Conservation (phyloP, 352 stramenopile species). For the Phytophthora hibernalis region DNA sequence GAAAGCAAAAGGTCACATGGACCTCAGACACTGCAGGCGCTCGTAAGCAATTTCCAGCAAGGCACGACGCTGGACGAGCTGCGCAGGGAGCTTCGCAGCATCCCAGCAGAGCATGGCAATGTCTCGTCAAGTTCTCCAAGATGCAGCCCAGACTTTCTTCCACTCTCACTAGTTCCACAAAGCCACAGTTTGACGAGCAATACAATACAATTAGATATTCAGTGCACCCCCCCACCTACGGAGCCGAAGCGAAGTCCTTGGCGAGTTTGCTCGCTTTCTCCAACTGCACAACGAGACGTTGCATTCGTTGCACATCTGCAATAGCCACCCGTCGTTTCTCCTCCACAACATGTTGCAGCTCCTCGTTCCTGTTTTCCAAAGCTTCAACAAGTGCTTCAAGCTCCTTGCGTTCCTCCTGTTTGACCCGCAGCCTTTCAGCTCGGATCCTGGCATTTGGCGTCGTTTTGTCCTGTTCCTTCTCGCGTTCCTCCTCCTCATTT, state of each 20-base stretch:
- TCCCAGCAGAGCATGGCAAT: slow-evolving; percentile 77
- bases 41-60: slow-evolving; percentile 79
- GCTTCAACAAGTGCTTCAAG: slow-evolving; percentile 48
- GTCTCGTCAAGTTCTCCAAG: slow-evolving; percentile 69
- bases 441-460: slow-evolving; percentile 52
- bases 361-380: slow-evolving; percentile 50
- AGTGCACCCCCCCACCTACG: slow-evolving; percentile 17
- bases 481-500: background rate
- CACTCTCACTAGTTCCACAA: slow-evolving; percentile 36
- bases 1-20: slow-evolving; percentile 48
- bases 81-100: slow-evolving; percentile 62
- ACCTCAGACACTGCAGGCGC: slow-evolving; percentile 68
- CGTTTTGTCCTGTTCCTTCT: slow-evolving; percentile 7
- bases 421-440: slow-evolving; percentile 52
- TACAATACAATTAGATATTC: slow-evolving; percentile 34
- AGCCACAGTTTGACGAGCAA: slow-evolving; percentile 10
- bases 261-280: slow-evolving; percentile 45
- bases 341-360: slow-evolving; percentile 49
- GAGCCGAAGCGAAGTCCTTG: slow-evolving; percentile 47
- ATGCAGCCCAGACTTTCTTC: slow-evolving; percentile 78
- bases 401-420: slow-evolving; percentile 60
- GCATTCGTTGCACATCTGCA: slow-evolving; percentile 54
- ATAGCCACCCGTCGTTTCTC: slow-evolving; percentile 53
- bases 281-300: slow-evolving; percentile 42
- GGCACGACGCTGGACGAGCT: slow-evolving; percentile 70